Conservation (phyloP, 257 asterid species). For the Knoxia roxburghii region DNA sequence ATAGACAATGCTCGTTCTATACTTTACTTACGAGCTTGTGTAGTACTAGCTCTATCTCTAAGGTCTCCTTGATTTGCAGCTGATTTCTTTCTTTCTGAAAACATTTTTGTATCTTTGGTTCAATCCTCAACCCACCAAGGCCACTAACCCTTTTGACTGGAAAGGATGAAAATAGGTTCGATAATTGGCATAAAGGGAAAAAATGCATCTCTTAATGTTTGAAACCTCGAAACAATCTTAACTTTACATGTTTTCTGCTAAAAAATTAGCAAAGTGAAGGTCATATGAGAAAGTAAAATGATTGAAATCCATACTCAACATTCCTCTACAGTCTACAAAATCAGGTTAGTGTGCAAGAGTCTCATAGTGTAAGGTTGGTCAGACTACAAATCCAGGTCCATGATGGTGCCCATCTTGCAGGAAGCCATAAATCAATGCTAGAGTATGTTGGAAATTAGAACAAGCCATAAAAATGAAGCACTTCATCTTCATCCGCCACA, state of each 20-base stretch:
- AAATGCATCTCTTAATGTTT: not conserved
- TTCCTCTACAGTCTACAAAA: not conserved
- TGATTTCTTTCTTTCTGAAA: no score
- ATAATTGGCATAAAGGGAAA: not conserved
- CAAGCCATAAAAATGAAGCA: slow-evolving; percentile 28
- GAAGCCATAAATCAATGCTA: not conserved
- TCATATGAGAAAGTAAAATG: not conserved
- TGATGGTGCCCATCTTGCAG: not conserved
- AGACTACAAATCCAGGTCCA: not conserved
- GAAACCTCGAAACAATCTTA: not conserved
- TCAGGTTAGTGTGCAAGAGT: not conserved
- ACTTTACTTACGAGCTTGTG: no score
- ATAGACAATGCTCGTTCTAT: no score
- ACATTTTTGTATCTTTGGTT: not conserved
- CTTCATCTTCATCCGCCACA: slow-evolving; percentile 63
- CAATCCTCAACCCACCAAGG: not conserved
- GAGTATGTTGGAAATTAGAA: slow-evolving; percentile 18
- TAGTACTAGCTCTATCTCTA: no score
- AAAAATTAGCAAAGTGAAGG: not conserved
- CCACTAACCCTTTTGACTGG: not conserved
- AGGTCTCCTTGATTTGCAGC: no score
- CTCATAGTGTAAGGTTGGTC: not conserved
- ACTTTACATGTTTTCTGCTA: not conserved
- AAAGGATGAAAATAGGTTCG: not conserved
- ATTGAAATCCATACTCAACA: not conserved